A percentile compares a stretch with the other conserved stretches of the same genome.
Evolutionary conservation across 257 asterid species (phyloP).

Genomic region (Coffea eugenioides): DNA sequence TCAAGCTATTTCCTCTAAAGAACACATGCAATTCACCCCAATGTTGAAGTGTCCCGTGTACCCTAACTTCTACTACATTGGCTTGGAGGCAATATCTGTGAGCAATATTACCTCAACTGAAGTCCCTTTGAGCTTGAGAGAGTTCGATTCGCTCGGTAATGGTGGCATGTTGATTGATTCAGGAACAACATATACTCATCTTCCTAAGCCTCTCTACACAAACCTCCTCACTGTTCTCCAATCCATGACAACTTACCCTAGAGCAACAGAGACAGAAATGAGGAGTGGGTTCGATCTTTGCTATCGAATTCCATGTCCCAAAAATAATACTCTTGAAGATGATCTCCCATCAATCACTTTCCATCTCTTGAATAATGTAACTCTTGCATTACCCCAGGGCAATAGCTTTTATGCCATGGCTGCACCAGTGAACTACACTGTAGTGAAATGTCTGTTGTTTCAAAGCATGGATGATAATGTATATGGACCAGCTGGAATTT

Average conservation of each 20-base stretch:
- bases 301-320: slow-evolving; percentile 41
- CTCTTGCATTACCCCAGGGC: slow-evolving; percentile 47
- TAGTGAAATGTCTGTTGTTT: slow-evolving; percentile 59
- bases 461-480: slow-evolving; percentile 53
- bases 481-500: slow-evolving; percentile 67
- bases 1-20: slow-evolving; percentile 57
- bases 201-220: slow-evolving; percentile 54
- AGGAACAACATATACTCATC: slow-evolving; percentile 73
- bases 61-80: slow-evolving; percentile 70
- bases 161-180: slow-evolving; percentile 79
- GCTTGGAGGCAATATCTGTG: slow-evolving; percentile 48
- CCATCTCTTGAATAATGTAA: slow-evolving; percentile 59
- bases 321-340: slow-evolving; percentile 29
- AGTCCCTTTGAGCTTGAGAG: slow-evolving; percentile 47
- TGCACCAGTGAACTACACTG: slow-evolving; percentile 52
- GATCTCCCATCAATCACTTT: slow-evolving; percentile 54
- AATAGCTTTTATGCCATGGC: slow-evolving; percentile 60
- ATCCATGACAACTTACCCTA: slow-evolving; percentile 38
- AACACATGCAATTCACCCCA: slow-evolving; percentile 61
- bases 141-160: slow-evolving; percentile 53
- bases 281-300: slow-evolving; percentile 66
- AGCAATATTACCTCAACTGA: slow-evolving; percentile 30
- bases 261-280: slow-evolving; percentile 47
- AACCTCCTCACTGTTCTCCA: slow-evolving; percentile 43
- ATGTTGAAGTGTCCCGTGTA: slow-evolving; percentile 52